These are phyloP conservation scores for Sporothrix brasiliensis DNA, from an alignment of 2,329 filamentous ascomycete genomes.

Conservation along the genomic window DNA sequence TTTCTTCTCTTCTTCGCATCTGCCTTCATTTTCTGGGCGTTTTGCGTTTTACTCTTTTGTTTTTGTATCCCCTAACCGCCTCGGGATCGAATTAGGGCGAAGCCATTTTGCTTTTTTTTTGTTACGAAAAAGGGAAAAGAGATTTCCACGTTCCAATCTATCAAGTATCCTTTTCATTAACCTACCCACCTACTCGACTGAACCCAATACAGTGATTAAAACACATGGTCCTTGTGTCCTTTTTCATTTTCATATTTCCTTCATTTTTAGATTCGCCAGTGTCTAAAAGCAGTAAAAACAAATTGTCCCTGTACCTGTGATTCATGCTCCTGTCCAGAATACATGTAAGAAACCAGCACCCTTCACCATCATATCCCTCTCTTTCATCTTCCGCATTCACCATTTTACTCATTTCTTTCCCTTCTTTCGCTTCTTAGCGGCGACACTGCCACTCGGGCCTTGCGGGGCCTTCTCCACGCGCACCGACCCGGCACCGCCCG, in stretches of 20 bases:
- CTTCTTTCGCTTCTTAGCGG: slow-evolving; percentile 48
- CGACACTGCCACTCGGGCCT: slow-evolving; percentile 37
- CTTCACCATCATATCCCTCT: not conserved
- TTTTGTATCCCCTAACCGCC: slow-evolving; percentile 7
- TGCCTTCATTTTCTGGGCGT: slow-evolving; percentile 24
- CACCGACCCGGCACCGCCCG: slow-evolving; percentile 64
- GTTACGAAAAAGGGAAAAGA: not conserved
- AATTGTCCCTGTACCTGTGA: not conserved
- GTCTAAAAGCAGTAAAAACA: not conserved
- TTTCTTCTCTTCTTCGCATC: not conserved
- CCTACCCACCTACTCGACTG: not conserved
- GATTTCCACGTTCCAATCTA: not conserved
- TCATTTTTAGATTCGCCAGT: too few relatives aligned
- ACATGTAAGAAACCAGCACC: not conserved
- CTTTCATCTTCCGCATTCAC: not conserved
- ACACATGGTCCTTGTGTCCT: too few relatives aligned
- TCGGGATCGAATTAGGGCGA: not conserved
- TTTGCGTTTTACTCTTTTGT: slow-evolving; percentile 14
- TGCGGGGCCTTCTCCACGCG: slow-evolving; percentile 62
- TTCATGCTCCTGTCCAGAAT: not conserved
- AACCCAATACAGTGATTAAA: not conserved
- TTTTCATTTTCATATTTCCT: not conserved
- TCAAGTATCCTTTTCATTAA: not conserved
- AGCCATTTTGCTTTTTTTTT: not conserved
- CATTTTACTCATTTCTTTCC: slow-evolving; percentile 45